Evolutionary conservation across 352 stramenopile species (phyloP), one percentile per base, ranked within the genome.

Genomic region (Globisporangium recalcitrans): DNA sequence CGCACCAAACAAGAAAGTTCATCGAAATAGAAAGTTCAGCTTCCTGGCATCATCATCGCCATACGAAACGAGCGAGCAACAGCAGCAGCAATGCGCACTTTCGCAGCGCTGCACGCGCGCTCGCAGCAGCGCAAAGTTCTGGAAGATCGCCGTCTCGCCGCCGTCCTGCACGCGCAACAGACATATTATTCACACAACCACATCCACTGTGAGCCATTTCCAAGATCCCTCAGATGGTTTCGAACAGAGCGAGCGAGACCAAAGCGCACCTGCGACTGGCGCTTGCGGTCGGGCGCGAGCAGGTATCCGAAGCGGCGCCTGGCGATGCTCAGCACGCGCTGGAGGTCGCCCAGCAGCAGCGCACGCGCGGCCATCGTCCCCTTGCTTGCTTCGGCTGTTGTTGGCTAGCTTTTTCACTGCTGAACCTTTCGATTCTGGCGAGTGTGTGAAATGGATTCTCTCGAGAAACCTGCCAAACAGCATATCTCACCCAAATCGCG

Each of bases 321-420:
- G 16, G 76, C 82, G 36, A 91, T 67, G 61, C 79, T 85, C 67
- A 89, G 34, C 36, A 89, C 78, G 73, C 73, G 75, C 74, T 91
- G 82, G 60, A 91, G 82, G 65, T 88, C 82, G 73, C 82, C 81
- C 65, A 91, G 69, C 51, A 91, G 67, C 68, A 86, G 74, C 19
- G 71, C 72, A 40, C 81, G 79, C 52, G 68, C 68, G 47, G 66
- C 67, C 11, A 65, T 64, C 42, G 56, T 63, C 7, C 49, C 32
- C 9, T 27, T 56, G 1, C 26, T 27, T 38, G 32, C 24, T 16
- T 8, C 21, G n/a, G 9, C 22, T 31, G 47, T 5, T 6, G 9
- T 38, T 38, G 21, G 24, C 10, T 9, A 21, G 24, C 26, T 24
- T 36, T 54, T 46, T 46, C 9, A 16, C 21, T 22, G 22, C 38